These are phyloP conservation scores for Amanita polypyramis DNA, from an alignment of 768 basidiomycete genomes.

Conservation along the genomic window DNA sequence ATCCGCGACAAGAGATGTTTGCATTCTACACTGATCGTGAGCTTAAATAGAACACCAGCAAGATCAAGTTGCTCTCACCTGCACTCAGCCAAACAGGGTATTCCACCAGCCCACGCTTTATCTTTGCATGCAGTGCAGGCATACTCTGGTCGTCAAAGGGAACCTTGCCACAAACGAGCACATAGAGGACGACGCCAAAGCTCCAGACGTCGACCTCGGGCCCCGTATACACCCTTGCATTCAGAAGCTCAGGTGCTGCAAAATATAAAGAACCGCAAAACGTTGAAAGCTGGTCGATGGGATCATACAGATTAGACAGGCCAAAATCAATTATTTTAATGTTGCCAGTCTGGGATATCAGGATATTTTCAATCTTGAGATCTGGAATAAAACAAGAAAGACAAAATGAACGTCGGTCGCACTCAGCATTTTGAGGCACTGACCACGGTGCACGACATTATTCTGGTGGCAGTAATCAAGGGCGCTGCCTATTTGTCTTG, in stretches of 20 bases:
- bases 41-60: neutral
- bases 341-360: conserved; percentile 96
- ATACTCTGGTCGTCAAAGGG: conserved; percentile 99
- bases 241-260: conserved; percentile 94
- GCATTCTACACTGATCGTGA: conserved; percentile 54
- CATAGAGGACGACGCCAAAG: conserved; percentile 96
- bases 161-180: conserved; percentile 96
- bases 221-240: conserved; percentile 93
- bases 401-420: conserved; percentile 8
- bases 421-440: conserved; percentile 12
- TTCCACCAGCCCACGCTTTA: conserved; percentile 94
- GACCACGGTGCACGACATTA: conserved; percentile 92
- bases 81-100: conserved; percentile 95
- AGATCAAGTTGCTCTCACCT: conserved; percentile 44
- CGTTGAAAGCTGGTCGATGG: conserved; percentile 70
- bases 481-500: conserved; percentile 92
- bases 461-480: conserved; percentile 96
- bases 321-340: conserved; percentile 99
- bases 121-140: conserved; percentile 98
- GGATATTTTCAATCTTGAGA: conserved; percentile 99
- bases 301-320: conserved; percentile 91
- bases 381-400: conserved; percentile 28
- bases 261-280: conserved; percentile 99
- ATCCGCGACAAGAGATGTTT: conserved; percentile 88
- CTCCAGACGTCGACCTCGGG: conserved; percentile 99